Conservation (phyloP, 2,329 filamentous ascomycete species). For the Neurospora crassa region DNA sequence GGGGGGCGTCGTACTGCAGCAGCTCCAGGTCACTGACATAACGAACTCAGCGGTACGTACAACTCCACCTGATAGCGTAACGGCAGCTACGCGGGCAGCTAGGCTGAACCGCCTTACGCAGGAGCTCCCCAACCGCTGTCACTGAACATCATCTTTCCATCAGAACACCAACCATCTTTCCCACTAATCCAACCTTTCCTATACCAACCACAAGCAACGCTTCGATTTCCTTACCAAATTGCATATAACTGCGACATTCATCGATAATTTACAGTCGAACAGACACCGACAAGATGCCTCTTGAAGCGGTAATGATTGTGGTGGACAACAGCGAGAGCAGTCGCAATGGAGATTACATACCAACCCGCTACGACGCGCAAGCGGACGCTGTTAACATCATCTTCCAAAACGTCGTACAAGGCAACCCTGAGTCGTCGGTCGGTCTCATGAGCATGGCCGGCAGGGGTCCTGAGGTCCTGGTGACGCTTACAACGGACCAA, state of each 20-base stretch:
- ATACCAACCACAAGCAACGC: not conserved
- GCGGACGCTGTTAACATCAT: conserved; percentile 89
- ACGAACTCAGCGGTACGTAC: not conserved
- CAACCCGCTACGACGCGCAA: conserved; percentile 93
- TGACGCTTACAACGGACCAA: conserved; percentile 91
- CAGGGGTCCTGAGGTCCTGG: conserved; percentile 92
- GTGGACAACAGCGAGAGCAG: conserved; percentile 99
- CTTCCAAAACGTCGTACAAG: conserved; percentile 90
- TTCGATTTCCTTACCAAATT: conserved; percentile 12
- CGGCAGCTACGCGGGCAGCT: conserved; percentile 4
- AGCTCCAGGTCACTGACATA: not conserved
- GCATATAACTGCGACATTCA: conserved; percentile 6
- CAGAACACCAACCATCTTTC: conserved; percentile 8
- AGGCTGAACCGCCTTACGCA: conserved; percentile 40
- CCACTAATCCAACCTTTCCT: conserved; percentile 5
- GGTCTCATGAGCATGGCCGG: conserved; percentile 99
- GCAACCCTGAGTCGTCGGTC: conserved; percentile 93
- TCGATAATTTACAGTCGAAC: not conserved
- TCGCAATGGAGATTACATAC: conserved; percentile 87
- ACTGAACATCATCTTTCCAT: conserved; percentile 4
- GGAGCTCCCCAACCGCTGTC: conserved; percentile 6
- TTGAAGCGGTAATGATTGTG: conserved; percentile 99
- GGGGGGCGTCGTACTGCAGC: not conserved
- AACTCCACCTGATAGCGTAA: not conserved
- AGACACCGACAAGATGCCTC: conserved; percentile 66